These are phyloP conservation scores for Candida wancherniae DNA, from an alignment of 805 yeast genomes.

Conservation along the genomic window DNA sequence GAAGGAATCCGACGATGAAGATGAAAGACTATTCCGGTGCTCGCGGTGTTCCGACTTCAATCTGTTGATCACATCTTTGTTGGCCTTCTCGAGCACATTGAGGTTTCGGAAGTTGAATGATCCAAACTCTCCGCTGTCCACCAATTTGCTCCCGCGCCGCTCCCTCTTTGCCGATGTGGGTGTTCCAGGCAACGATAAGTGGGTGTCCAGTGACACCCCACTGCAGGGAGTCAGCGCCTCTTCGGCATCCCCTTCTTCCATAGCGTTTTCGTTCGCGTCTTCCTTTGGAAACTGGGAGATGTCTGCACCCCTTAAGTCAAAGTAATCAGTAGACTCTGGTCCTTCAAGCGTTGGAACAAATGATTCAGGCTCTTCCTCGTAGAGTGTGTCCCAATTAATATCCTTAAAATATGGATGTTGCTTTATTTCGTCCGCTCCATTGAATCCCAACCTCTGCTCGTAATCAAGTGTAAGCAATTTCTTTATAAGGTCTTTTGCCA, in stretches of 20 bases:
- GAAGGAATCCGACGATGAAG: conserved; percentile 44
- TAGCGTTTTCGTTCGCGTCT: conserved; percentile 33
- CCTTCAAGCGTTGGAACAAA: conserved; percentile 76
- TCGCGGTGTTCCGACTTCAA: conserved; percentile 79
- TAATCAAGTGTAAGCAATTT: conserved; percentile 64
- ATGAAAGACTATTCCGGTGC: conserved; percentile 46
- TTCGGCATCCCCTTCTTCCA: conserved; percentile 10
- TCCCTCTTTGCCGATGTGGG: conserved; percentile 44
- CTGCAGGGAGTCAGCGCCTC: conserved; percentile 21
- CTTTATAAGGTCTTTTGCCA: conserved; percentile 70
- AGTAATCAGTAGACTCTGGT: conserved; percentile 88
- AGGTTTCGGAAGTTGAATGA: conserved; percentile 86
- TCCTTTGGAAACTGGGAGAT: conserved; percentile 55
- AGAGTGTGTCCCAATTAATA: conserved; percentile 71
- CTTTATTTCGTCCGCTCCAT: conserved; percentile 76
- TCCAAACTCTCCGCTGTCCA: conserved; percentile 81
- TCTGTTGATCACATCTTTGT: conserved; percentile 85
- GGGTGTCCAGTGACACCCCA: conserved; percentile 12
- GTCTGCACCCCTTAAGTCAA: conserved; percentile 85
- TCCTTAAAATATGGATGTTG: conserved; percentile 71
- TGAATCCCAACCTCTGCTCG: conserved; percentile 62
- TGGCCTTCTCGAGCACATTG: conserved; percentile 87
- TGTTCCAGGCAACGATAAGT: conserved; percentile 18
- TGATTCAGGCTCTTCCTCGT: conserved; percentile 60
- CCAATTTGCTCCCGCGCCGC: conserved; percentile 66